Base-by-base conservation (phyloP, 2,329 filamentous ascomycete species). In the Fusarium verrucosum region DNA sequence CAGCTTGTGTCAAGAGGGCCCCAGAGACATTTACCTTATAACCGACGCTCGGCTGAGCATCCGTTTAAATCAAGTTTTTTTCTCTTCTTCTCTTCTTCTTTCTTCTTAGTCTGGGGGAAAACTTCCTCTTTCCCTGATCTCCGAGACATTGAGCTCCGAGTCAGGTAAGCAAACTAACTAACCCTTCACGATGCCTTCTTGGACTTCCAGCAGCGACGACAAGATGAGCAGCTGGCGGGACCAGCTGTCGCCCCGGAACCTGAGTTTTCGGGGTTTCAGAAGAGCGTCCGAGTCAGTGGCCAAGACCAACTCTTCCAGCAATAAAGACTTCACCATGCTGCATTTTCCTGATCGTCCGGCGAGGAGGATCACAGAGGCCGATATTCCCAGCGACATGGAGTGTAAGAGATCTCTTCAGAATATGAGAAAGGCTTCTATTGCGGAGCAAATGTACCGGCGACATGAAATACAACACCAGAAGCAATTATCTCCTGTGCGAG, bases 331-430 rank as follows among this genome's bases (percentile, higher is more conserved):
- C 43, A 52, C 52, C 40, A 71, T 71, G 42, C 49, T 62, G 38
- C 69, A 71, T 49, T 59, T 57, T 30, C 70, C 70, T 8, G 70
- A 72, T 40, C 61, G 69, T 5, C 70, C 69, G 13, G 47, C 45
- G 14, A 62, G 56, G 41, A 55, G 55, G 45, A 60, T 67, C 25
- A 60, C 57, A 22, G 47, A 63, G 36, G 62, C 54, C 22, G 67
- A 70, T 9, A 70, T 72, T 22, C 65, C 71, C 17, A 64, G 30
- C n/a, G 68, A 73, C 25, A 62, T 62, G 14, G 67, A 72, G 42
- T 71, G 66, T 45, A 65, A 50, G 46, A 33, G 17, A 16, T 58
- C 52, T 17, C 47, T 70, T 26, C 50, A 62, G 20, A 53, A 44
- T 13, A 54, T 69, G 52, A 58, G 65, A 33, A 65, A 63, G 22